Evolutionary conservation across 202 grass and related monocot genomes (phyloP), one percentile per base, ranked within the genome.

Genomic region (Elaeis oleifera): DNA sequence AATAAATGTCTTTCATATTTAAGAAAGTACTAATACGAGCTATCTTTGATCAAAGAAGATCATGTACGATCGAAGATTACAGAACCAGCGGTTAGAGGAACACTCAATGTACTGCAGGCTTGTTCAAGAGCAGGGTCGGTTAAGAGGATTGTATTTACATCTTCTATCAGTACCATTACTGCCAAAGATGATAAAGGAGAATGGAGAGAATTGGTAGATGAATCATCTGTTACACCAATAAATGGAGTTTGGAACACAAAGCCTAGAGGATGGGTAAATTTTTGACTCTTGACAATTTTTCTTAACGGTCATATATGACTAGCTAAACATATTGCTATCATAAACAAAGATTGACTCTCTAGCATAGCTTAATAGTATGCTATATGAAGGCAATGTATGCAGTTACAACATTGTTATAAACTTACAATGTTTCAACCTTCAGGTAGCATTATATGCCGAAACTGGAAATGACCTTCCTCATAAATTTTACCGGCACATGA

Each of bases 141-240:
- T 4, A 88, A 72, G 1, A 68, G 80, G 3, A 83, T 95, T 69
- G 16, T 95, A 55, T 95, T 95, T 80, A 87, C 90, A 3, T 95
- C 90, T 59, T 90, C 90, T 54, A 71, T 95, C 68, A 95, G 90
- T 68, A 95, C 90, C 18, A 23, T 95, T 59, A 79, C 81, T 11
- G 73, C 72, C 0, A 71, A 57, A 71, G 87, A 72, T 56, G 18
- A 53, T 11, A 17, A 17, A 5, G 53, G 83, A 11, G 58, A 75
- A 58, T 48, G 80, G 61, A 76, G 52, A 64, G 20, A 23, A 9
- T 22, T 75, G 13, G 65, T 95, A 13, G 86, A 95, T 57, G 90
- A 95, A 74, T 85, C 90, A 3, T 95, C 80, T 28, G 51, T 82
- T 5, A 29, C 75, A 1, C 39, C 67, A 20, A 58, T 78, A 23